phyloP scores from a whole-genome alignment of 768 basidiomycete species.

The Paxillus involutus region DNA sequence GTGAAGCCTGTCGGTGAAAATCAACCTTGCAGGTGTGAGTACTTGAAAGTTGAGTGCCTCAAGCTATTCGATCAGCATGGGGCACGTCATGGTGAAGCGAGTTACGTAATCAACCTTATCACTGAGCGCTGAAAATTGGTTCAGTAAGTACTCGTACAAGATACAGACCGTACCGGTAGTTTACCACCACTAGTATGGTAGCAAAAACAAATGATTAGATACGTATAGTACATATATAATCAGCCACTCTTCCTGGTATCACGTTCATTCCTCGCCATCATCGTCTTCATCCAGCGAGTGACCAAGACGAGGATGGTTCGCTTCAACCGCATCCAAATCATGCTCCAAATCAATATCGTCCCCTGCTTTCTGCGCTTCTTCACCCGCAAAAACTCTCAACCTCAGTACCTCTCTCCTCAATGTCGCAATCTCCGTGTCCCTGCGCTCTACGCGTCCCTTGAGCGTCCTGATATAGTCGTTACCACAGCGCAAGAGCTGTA shows the following conservation, averaged over 20 bases:
- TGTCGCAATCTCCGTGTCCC: constrained; percentile 74
- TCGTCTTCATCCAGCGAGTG: constrained; percentile 30
- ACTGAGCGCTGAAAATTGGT: not conserved
- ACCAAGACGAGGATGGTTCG: constrained; percentile 17
- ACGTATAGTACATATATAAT: constrained; percentile 9
- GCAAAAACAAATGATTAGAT: constrained; percentile 3
- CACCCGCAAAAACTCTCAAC: constrained; percentile 42
- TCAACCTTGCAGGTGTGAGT: not conserved
- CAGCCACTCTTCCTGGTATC: constrained; percentile 1
- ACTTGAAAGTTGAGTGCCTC: no score
- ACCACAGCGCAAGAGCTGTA: constrained; percentile 87
- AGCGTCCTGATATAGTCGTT: constrained; percentile 85
- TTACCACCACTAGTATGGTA: not conserved
- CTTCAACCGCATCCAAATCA: constrained; percentile 32
- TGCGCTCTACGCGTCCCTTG: constrained; percentile 71
- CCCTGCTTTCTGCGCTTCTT: constrained; percentile 18
- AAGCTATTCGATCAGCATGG: constrained; percentile 10
- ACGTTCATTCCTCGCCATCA: constrained; percentile 27
- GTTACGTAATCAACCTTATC: constrained; percentile 4
- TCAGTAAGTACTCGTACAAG: no score
- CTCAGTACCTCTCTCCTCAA: constrained; percentile 67
- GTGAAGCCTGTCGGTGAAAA: not conserved
- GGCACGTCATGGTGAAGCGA: not conserved
- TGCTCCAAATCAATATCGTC: constrained; percentile 25
- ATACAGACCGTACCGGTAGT: no score